Evolutionary conservation across 352 stramenopile species (phyloP), one percentile per base, ranked within the genome.

Genomic region (Thraustochytrium striatum): DNA sequence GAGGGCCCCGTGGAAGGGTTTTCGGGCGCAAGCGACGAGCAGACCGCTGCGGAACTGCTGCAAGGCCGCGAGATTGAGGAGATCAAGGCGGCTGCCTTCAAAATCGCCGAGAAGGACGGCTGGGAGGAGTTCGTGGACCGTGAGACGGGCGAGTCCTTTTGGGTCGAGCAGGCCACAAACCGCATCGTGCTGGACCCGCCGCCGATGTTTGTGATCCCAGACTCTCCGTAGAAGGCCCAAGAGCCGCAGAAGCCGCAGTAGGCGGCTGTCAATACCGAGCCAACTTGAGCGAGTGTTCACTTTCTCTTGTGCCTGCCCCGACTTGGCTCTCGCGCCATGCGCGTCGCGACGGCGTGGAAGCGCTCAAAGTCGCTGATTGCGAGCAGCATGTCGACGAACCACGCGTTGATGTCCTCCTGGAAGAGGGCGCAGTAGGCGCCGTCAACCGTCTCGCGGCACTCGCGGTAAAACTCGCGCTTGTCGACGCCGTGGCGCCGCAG

Each of bases 381-480:
- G 25, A 75, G 65, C 7, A 75, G 7, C 30, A 75, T 11, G 19
- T 75, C 41, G 5, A 75, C 65, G 36, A 75, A 75, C 65, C 65
- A 75, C 33, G n/a, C 30, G 35, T 75, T 75, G 13, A 75, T 25
- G 25, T 75, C 65, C 39, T 75, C 65, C 36, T 75, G 41, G 30
- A 75, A 75, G 35, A 75, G 52, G 9, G 65, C 65, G 13, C 65
- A 75, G n/a, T 68, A 75, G 13, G 25, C 25, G 16, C 65, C 65
- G 65, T 75, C 65, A 28, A 75, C 32, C 21, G 41, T 75, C 3
- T 75, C 65, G 16, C 52, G 32, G 39, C 65, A 75, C 47, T 75
- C 65, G n/a, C 32, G 25, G 30, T 61, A 36, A 61, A 75, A 75
- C 32, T 58, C 25, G 5, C 16, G 9, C 3, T 43, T 30, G 8